Evolutionary conservation across 192 early-diverging fungal genomes (phyloP).

Genomic region (Entophlyctis helioformis): DNA sequence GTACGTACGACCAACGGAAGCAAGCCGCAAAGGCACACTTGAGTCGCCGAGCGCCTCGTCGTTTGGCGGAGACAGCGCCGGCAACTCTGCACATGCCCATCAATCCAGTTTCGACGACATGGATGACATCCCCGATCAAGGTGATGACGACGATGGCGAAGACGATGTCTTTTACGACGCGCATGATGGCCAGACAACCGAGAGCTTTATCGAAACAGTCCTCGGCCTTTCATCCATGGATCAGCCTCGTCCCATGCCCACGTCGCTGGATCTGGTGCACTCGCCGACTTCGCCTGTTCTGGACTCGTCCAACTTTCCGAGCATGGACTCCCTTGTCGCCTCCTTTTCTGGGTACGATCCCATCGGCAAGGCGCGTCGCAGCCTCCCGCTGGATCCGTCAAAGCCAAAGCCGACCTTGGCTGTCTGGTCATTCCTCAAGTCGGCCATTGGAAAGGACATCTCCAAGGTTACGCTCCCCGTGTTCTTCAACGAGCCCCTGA

Average conservation of each 20-base stretch:
- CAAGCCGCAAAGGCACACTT: too few relatives aligned
- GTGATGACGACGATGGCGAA: conserved; percentile 8
- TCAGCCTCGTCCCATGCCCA: conserved; percentile 15
- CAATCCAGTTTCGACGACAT: too few relatives aligned
- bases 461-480: conserved; percentile 76
- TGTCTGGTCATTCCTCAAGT: conserved; percentile 85
- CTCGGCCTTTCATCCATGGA: conserved; percentile 9
- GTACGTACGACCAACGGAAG: too few relatives aligned
- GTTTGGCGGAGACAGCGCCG: neutral
- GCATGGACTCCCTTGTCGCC: neutral
- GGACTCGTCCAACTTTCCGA: neutral
- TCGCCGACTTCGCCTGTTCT: neutral
- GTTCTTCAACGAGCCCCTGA: conserved; percentile 80
- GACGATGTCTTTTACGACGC: conserved; percentile 32
- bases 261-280: conserved; percentile 31
- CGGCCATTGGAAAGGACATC: conserved; percentile 76
- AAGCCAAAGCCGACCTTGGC: too few relatives aligned
- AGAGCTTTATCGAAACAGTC: conserved; percentile 9
- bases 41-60: too few relatives aligned
- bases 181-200: neutral
- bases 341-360: conserved; percentile 1
- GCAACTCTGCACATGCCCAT: too few relatives aligned
- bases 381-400: conserved; percentile 20
- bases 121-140: too few relatives aligned
- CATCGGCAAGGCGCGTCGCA: neutral